Base-by-base conservation (phyloP, 176 grass and related monocot species). In the Cocos nucifera region DNA sequence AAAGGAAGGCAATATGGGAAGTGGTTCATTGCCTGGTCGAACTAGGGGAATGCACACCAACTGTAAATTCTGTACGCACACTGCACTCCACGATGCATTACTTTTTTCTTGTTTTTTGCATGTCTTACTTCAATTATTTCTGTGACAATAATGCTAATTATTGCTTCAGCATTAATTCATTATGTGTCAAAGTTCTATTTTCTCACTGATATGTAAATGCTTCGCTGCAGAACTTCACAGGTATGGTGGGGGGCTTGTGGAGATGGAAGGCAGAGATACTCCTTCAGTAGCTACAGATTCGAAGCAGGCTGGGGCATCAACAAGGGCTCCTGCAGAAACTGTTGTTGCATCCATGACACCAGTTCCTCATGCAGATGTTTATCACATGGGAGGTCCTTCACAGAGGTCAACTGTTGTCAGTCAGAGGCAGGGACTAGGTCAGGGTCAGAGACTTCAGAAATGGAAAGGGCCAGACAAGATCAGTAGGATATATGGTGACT, bases 401-500 rank as follows among this genome's bases (percentile, higher is more conserved):
- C 89, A 95, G 72, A 83, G 85, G 29, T 80, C 75, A 52, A 59
- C 76, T 15, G 69, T 86, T 18, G 70, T 39, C 23, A 76, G 56
- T 72, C 85, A 86, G 62, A 95, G 82, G 67, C 77, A 81, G 53
- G 57, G 5, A 85, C 69, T 16, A 68, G 55, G 51, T 19, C 87
- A 92, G 19, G 76, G 77, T 49, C 93, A 86, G 54, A 89, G 84
- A 49, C 74, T 89, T 67, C 84, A 98, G 63, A 98, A 98, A 73
- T 98, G 93, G 93, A 84, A 90, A 70, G 88, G 93, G 18, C 93
- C 88, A 1, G 88, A 92, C 75, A 98, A 86, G 79, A 98, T 98
- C 57, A 95, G 85, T 74, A 78, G 89, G 48, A 95, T 95, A 62
- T 89, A 89, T 80, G 89, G 89, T 52, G 89, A 95, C 26, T 89